phyloP scores from a whole-genome alignment of 441 rosid genomes.

The Melastoma candidum region DNA sequence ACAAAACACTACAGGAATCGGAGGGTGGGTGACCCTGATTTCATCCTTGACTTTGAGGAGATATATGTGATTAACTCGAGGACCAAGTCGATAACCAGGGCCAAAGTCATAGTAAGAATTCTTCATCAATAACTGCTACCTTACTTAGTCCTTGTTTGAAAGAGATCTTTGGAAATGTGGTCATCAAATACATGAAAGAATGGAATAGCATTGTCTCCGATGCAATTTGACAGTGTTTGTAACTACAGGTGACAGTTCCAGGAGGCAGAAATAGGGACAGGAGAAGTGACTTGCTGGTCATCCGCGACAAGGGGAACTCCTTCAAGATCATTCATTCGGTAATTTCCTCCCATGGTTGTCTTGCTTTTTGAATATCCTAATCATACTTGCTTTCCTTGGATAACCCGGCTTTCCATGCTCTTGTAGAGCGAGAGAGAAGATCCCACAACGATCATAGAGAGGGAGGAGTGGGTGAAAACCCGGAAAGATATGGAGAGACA shows the following conservation, averaged over 20 bases:
- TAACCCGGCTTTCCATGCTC: constrained; percentile 1
- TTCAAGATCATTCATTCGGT: constrained; percentile 70
- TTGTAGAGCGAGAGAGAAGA: constrained; percentile 58
- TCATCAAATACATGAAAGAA: too few relatives aligned
- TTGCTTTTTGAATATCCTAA: too few relatives aligned
- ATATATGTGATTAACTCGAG: constrained; percentile 81
- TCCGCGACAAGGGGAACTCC: constrained; percentile 66
- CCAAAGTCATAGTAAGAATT: constrained; percentile 62
- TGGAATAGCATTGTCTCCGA: too few relatives aligned
- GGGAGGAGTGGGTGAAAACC: constrained; percentile 69
- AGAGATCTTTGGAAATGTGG: too few relatives aligned
- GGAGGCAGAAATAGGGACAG: constrained; percentile 78
- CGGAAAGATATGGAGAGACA: constrained; percentile 85
- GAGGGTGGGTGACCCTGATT: constrained; percentile 69
- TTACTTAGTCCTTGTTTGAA: background rate
- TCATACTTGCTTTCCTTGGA: background rate
- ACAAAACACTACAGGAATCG: constrained; percentile 75
- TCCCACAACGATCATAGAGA: constrained; percentile 67
- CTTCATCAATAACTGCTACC: background rate
- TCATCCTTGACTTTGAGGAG: constrained; percentile 89
- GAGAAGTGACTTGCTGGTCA: constrained; percentile 67
- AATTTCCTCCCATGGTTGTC: constrained; percentile 7
- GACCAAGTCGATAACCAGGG: constrained; percentile 85
- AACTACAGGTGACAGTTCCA: constrained; percentile 59
- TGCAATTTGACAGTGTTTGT: background rate